phyloP scores from a whole-genome alignment of 1,284 basidiomycete genomes.

The Ganoderma leucocontextum region DNA sequence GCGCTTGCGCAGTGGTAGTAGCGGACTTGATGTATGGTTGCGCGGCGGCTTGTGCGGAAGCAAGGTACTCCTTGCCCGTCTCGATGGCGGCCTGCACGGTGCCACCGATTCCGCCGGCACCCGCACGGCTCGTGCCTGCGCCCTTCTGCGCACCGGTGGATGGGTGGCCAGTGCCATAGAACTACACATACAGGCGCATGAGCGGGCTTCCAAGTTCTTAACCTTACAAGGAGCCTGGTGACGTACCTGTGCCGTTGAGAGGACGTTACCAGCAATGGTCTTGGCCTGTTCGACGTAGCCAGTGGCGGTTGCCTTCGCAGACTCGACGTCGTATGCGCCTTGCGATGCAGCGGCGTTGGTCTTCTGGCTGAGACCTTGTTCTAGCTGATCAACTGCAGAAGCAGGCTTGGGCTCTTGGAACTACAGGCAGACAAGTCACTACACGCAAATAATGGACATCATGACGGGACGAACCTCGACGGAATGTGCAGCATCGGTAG shows the following conservation, averaged over 20 bases:
- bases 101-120: no score
- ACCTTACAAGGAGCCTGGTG: conserved; percentile 9
- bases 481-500: conserved; percentile 53
- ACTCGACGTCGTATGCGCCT: conserved; percentile 58
- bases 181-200: background rate
- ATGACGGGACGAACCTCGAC: conserved; percentile 50
- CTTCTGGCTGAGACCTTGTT: conserved; percentile 49
- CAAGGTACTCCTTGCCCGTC: conserved; percentile 51
- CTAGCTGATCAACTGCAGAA: conserved; percentile 55
- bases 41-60: conserved; percentile 49
- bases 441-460: conserved; percentile 4
- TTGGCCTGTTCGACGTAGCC: conserved; percentile 60
- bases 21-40: conserved; percentile 51
- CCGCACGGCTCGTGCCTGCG: no score
- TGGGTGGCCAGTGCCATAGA: no score
- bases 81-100: conserved; percentile 41
- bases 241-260: conserved; percentile 60
- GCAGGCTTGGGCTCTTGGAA: conserved; percentile 53
- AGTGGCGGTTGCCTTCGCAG: conserved; percentile 49
- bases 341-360: conserved; percentile 62
- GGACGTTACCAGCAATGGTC: conserved; percentile 50
- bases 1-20: conserved; percentile 45
- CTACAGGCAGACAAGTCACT: conserved; percentile 38
- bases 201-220: background rate
- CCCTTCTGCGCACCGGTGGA: no score